Evolutionary conservation across 352 stramenopile genomes (phyloP), one percentile per base, ranked within the genome.

Genomic region (Globisporangium cylindrosporum): DNA sequence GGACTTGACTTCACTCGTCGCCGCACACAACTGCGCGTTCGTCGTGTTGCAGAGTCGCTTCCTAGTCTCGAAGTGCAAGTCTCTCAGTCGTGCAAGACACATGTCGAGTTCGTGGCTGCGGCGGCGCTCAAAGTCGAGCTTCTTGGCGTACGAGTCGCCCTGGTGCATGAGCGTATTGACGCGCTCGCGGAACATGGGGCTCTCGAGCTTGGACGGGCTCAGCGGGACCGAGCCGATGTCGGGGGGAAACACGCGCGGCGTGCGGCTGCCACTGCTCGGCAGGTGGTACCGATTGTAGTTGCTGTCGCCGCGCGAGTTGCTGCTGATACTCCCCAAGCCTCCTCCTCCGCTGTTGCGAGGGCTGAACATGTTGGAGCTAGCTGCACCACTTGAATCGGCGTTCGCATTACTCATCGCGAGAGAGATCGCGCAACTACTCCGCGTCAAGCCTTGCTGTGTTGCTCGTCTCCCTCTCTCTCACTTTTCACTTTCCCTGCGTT

Each of bases 81-180:
- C 68, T 9, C 75, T 70, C 34, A 80, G 61, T 1, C 71, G 72
- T 24, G 57, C 62, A 20, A 84, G 69, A 34, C 70, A 79, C 34
- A 75, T 34, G 24, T 91, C 78, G 4, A 92, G 78, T 15, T 92
- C 82, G 20, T 75, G 59, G 14, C 73, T 72, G 51, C 84, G 84
- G 2, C 84, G 77, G 0, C 75, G 70, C 43, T 92, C 84, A 22
- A 80, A 79, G 60, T 92, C 84, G 0, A 92, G 74, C 1, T 78
- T 76, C 71, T 92, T 92, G 22, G 84, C 82, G 68, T 91, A 92
- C 48, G 78, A 74, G 64, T 92, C 84, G 22, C 84, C 82, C 70
- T 92, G 84, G 15, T 91, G 82, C 82, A 92, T 89, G 38, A 92
- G 61, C 36, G 74, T 76, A 2, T 53, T 70, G n/a, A 92, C 78